Evolutionary conservation across 2,329 filamentous ascomycete species (phyloP), one percentile per base, ranked within the genome.

Genomic region (Ophiocordyceps polyrhachis-furcata): DNA sequence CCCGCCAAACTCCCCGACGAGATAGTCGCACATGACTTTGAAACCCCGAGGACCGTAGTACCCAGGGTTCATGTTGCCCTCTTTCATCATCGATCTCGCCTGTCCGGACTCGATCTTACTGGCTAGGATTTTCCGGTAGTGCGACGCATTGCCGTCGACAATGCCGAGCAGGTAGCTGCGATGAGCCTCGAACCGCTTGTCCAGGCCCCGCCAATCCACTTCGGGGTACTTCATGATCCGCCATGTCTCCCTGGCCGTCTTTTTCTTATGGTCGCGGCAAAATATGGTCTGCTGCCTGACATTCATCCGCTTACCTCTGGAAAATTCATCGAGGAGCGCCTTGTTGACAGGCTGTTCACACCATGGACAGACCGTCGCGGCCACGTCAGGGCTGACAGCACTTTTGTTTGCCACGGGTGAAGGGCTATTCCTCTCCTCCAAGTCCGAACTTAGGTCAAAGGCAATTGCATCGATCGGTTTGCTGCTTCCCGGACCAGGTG

Each of bases 31-130:
- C 71, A 94, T 84, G 44, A 73, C 62, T 43, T 74, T 74, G 44
- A 82, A 69, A 1, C 87, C 87, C 19, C 79, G 73, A 3, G 79
- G 73, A 2, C 87, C 87, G 60, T 93, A 94, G 61, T 93, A 94
- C 0, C 87, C 87, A 11, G 83, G 82, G 3, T 73, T 78, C 28
- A 81, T 67, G 45, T 67, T 70, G 25, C 74, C 63, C 43, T 69
- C 76, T 47, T 74, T 71, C 44, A 74, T 65, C 46, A 83, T 63
- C 23, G 72, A 80, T 44, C 74, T 69, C 28, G 72, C 73, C 54
- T 71, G 68, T 13, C 79, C 79, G 2, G 65, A 60, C 45, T 69
- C 68, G 40, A 83, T 65, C 13, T 65, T 70, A 4, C 69, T 63
- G 5, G 68, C 69, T 21, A 85, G 65, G 1, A 68, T 53, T 11